phyloP scores from a whole-genome alignment of 257 asterid genomes.

The Mitragyna speciosa region DNA sequence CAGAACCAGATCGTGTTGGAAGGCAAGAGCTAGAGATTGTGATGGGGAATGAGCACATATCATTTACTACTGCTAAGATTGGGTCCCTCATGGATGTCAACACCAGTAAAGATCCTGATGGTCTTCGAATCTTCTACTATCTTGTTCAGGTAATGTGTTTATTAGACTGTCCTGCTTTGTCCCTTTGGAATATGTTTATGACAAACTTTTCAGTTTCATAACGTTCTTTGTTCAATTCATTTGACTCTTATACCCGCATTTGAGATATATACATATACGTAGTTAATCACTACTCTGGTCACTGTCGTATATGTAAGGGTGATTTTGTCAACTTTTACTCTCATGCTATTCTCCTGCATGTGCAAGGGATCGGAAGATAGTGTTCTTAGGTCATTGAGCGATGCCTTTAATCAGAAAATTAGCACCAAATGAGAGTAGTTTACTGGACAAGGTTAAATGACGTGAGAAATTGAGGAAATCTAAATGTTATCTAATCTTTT shows the following conservation, averaged over 20 bases:
- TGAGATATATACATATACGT: neutral
- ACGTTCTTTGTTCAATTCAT: neutral
- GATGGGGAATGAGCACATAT: constrained; percentile 96
- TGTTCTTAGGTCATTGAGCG: neutral
- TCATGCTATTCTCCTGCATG: neutral
- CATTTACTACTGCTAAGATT: constrained; percentile 96
- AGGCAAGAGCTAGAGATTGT: constrained; percentile 99
- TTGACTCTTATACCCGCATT: too few species aligned
- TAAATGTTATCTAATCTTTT: neutral
- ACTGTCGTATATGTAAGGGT: neutral
- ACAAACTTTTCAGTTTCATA: neutral
- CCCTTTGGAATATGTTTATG: neutral
- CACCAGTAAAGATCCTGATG: constrained; percentile 96
- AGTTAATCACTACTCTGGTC: neutral
- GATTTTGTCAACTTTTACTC: neutral
- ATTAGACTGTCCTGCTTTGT: neutral
- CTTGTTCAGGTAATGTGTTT: constrained; percentile 77
- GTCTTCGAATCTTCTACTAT: constrained; percentile 85
- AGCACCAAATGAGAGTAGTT: neutral
- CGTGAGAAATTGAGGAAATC: neutral
- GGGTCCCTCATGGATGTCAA: constrained; percentile 97
- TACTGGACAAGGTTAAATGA: neutral
- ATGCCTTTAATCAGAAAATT: neutral
- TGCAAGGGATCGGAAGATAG: too few species aligned
- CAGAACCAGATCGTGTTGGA: constrained; percentile 98